Conservation (phyloP, 2,329 filamentous ascomycete species). For the Aspergillus vadensis region DNA sequence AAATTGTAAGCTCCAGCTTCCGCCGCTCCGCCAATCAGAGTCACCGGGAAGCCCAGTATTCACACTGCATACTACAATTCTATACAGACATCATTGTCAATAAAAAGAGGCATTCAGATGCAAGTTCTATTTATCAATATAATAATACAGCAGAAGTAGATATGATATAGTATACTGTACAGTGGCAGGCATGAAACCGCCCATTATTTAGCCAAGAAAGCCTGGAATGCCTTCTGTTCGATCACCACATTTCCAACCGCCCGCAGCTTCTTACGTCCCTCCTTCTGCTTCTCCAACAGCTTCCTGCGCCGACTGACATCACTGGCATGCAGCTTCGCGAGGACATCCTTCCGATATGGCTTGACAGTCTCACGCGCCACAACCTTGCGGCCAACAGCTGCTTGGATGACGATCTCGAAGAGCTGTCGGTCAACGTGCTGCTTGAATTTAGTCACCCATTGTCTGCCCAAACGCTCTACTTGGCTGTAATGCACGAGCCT, state of each 20-base stretch:
- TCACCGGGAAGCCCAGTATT: not conserved
- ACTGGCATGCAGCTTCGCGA: slow-evolving; percentile 88
- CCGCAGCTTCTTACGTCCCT: slow-evolving; percentile 83
- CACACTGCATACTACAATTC: not conserved
- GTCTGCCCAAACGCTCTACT: slow-evolving; percentile 74
- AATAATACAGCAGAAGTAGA: slow-evolving; percentile 5
- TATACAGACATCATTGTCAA: not conserved
- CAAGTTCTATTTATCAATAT: not conserved
- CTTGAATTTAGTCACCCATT: slow-evolving; percentile 96
- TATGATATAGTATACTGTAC: slow-evolving; percentile 8
- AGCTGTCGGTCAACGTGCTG: slow-evolving; percentile 95
- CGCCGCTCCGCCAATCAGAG: slow-evolving; percentile 24
- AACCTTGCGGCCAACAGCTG: slow-evolving; percentile 77
- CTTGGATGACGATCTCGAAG: slow-evolving; percentile 96
- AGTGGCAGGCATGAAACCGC: not conserved
- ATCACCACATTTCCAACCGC: slow-evolving; percentile 85
- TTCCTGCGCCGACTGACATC: slow-evolving; percentile 83
- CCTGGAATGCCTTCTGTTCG: slow-evolving; percentile 92
- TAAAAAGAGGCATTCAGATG: not conserved
- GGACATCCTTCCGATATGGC: slow-evolving; percentile 92
- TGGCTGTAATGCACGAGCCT: slow-evolving; percentile 84
- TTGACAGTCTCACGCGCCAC: slow-evolving; percentile 94
- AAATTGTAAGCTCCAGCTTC: slow-evolving; percentile 17
- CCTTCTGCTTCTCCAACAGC: slow-evolving; percentile 94
- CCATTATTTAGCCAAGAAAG: slow-evolving; percentile 76